Evolutionary conservation across 2,329 filamentous ascomycete genomes (phyloP).

Genomic region (Alternaria sp.): DNA sequence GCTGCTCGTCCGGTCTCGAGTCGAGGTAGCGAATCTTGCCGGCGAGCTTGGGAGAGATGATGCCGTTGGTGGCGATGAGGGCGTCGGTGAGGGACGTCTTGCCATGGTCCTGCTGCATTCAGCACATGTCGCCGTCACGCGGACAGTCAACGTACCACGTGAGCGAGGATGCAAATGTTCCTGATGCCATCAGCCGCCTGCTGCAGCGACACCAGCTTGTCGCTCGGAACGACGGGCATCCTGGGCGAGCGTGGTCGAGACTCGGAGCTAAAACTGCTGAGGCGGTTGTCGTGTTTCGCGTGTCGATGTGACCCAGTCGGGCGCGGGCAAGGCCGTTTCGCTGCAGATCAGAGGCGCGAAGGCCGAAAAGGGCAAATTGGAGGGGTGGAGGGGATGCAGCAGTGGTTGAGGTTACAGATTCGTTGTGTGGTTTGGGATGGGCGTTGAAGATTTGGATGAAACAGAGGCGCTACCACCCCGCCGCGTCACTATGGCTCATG

Average conservation of each 20-base stretch:
- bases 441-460: slow-evolving; percentile 23
- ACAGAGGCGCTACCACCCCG: slow-evolving; percentile 3
- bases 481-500: slow-evolving; percentile 13
- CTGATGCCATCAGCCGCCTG: slow-evolving; percentile 85
- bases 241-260: background rate
- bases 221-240: slow-evolving; percentile 91
- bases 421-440: slow-evolving; percentile 19
- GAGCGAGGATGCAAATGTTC: slow-evolving; percentile 60
- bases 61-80: slow-evolving; percentile 96
- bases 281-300: slow-evolving; percentile 2
- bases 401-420: slow-evolving; percentile 1
- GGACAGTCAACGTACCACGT: slow-evolving; percentile 12
- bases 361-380: slow-evolving; percentile 1
- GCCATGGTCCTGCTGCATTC: slow-evolving; percentile 72
- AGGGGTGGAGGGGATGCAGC: slow-evolving; percentile 8
- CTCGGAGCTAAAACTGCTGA: background rate
- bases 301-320: background rate
- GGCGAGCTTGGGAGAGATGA: slow-evolving; percentile 96
- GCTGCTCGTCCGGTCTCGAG: slow-evolving; percentile 93
- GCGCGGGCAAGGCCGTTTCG: slow-evolving; percentile 13
- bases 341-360: background rate
- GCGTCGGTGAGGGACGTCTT: slow-evolving; percentile 98
- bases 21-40: slow-evolving; percentile 98
- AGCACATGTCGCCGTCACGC: slow-evolving; percentile 50
- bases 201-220: slow-evolving; percentile 90